A percentile compares a stretch with the other conserved stretches of the same genome.
phyloP scores from a whole-genome alignment of 495 filamentous ascomycete genomes.

The Copromyces sp. region DNA sequence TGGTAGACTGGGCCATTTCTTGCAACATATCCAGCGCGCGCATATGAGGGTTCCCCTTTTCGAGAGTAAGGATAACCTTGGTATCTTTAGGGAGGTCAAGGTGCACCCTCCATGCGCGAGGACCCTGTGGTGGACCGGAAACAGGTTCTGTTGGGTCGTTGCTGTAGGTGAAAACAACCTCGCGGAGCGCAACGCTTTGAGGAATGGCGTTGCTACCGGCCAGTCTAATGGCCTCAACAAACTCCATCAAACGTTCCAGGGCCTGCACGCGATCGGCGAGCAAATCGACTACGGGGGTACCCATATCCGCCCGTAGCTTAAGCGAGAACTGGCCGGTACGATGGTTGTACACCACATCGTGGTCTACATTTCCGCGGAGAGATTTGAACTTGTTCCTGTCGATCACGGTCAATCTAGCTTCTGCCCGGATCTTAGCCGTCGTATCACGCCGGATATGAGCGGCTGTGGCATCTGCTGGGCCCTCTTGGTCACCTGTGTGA shows the following conservation, averaged over 20 bases:
- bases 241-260: conserved; percentile 54
- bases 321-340: conserved; percentile 49
- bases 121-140: background rate
- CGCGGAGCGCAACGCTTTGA: conserved; percentile 47
- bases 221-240: conserved; percentile 50
- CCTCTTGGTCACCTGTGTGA: conserved; percentile 13
- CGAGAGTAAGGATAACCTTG: conserved; percentile 41
- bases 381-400: conserved; percentile 31
- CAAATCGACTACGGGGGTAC: conserved; percentile 41
- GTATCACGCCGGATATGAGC: conserved; percentile 1
- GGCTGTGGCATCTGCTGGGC: conserved; percentile 3
- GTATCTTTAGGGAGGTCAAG: conserved; percentile 27
- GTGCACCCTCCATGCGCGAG: conserved; percentile 27
- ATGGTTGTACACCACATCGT: conserved; percentile 49
- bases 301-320: conserved; percentile 45
- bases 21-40: conserved; percentile 57
- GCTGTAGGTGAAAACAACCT: conserved; percentile 54
- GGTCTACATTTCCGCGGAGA: conserved; percentile 43
- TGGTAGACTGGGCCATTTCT: conserved; percentile 45
- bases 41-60: conserved; percentile 62
- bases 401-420: conserved; percentile 23
- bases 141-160: conserved; percentile 6
- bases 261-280: conserved; percentile 47
- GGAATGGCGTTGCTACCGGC: conserved; percentile 39
- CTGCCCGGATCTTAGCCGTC: conserved; percentile 14